Percentiles rank a stretch among this genome's conserved stretches.
These are phyloP conservation scores for Scorias spongiosa DNA, from an alignment of 2,329 filamentous ascomycete species.

Conservation along the genomic window DNA sequence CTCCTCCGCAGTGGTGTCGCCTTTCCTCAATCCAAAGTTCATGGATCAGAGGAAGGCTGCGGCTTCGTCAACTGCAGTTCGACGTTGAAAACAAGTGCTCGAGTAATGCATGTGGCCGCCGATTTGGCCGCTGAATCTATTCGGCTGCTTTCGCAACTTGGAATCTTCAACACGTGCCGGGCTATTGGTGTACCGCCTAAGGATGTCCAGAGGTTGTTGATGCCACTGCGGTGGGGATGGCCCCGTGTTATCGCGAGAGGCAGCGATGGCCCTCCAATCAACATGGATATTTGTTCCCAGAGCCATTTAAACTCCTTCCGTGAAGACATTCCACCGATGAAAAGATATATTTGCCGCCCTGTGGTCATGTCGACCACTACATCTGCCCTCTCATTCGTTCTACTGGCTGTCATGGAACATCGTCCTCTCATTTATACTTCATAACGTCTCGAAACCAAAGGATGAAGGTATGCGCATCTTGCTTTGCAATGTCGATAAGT, in stretches of 20 bases:
- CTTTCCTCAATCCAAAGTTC: constrained; percentile 12
- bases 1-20: constrained; percentile 9
- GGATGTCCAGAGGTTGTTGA: background rate
- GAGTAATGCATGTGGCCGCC: background rate
- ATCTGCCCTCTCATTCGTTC: too few species aligned
- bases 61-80: background rate
- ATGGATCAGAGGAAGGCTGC: constrained; percentile 7
- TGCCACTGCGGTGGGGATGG: background rate
- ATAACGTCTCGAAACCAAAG: too few species aligned
- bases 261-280: too few species aligned
- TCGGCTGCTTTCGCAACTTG: background rate
- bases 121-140: background rate
- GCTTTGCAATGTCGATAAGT: too few species aligned
- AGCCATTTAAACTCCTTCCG: too few species aligned
- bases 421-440: too few species aligned
- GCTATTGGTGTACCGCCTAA: background rate
- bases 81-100: background rate
- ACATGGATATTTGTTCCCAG: too few species aligned
- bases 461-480: too few species aligned
- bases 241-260: background rate
- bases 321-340: too few species aligned
- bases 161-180: background rate
- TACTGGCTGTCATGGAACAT: too few species aligned
- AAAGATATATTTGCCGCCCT: too few species aligned
- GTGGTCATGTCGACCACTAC: too few species aligned